Conservation (phyloP, 1,284 basidiomycete species). For the Ganoderma lucidum region DNA sequence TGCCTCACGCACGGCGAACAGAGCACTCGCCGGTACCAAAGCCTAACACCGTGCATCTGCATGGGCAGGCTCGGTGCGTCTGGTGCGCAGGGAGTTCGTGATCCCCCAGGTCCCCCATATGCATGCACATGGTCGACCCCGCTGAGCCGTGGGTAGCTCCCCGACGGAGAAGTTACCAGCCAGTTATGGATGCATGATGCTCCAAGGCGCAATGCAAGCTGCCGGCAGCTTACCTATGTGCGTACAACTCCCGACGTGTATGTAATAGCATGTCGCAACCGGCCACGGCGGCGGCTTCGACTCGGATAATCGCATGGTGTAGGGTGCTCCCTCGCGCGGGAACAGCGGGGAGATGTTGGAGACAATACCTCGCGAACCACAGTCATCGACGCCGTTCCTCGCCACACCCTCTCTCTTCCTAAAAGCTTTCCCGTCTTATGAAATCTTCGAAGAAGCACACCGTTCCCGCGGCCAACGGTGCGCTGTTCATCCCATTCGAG, state of each 20-base stretch:
- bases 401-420: background rate
- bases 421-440: background rate
- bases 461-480: background rate
- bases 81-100: background rate
- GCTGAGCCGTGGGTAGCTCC: background rate
- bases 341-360: slow-evolving; percentile 8
- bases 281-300: background rate
- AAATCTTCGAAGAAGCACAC: background rate
- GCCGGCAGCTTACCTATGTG: background rate
- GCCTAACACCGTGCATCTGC: background rate
- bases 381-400: background rate
- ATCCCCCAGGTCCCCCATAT: background rate
- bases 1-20: background rate
- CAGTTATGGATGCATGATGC: background rate
- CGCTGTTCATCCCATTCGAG: background rate
- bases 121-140: background rate
- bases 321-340: background rate
- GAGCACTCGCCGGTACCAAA: background rate
- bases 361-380: background rate
- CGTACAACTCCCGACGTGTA: background rate
- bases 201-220: background rate
- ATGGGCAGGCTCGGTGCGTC: background rate
- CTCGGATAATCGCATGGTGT: background rate
- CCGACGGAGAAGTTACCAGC: background rate
- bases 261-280: background rate